phyloP scores from a whole-genome alignment of 2,329 filamentous ascomycete genomes.

The Fusarium tjaetaba region DNA sequence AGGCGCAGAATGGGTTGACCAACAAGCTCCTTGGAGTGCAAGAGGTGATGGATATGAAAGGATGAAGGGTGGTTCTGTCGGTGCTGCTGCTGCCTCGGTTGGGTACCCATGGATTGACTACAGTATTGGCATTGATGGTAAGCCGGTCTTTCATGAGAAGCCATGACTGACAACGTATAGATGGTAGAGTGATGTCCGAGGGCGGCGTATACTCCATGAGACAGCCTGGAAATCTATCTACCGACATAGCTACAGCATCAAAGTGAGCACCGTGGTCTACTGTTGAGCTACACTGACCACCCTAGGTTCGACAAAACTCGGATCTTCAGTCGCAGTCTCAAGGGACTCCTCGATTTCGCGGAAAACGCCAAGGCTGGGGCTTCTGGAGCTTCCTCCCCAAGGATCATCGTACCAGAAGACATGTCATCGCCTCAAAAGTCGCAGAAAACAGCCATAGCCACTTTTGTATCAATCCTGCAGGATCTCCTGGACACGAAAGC shows the following conservation, averaged over 20 bases:
- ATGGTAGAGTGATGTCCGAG: constrained; percentile 37
- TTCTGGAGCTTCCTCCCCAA: not conserved
- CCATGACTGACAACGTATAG: constrained; percentile 31
- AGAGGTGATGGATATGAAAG: constrained; percentile 59
- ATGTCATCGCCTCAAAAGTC: constrained; percentile 16
- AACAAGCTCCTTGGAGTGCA: constrained; percentile 55
- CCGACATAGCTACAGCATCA: constrained; percentile 24
- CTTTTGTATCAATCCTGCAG: constrained; percentile 44
- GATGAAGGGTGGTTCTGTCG: constrained; percentile 49
- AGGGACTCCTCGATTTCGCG: constrained; percentile 38
- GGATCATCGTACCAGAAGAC: constrained; percentile 44
- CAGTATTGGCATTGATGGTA: constrained; percentile 51
- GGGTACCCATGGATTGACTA: constrained; percentile 55
- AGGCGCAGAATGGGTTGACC: constrained; percentile 55
- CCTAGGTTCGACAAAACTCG: constrained; percentile 35
- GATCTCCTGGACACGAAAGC: constrained; percentile 1
- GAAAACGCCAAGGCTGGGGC: not conserved
- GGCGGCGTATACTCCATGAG: constrained; percentile 48
- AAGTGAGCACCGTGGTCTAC: not conserved
- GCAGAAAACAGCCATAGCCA: constrained; percentile 13
- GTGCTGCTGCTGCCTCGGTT: constrained; percentile 51
- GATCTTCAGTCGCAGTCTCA: constrained; percentile 41
- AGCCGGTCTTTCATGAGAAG: constrained; percentile 11
- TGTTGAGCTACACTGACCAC: not conserved
- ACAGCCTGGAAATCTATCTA: constrained; percentile 25